Conservation (phyloP, 163 green algal species). For the Chloroidium sp. region DNA sequence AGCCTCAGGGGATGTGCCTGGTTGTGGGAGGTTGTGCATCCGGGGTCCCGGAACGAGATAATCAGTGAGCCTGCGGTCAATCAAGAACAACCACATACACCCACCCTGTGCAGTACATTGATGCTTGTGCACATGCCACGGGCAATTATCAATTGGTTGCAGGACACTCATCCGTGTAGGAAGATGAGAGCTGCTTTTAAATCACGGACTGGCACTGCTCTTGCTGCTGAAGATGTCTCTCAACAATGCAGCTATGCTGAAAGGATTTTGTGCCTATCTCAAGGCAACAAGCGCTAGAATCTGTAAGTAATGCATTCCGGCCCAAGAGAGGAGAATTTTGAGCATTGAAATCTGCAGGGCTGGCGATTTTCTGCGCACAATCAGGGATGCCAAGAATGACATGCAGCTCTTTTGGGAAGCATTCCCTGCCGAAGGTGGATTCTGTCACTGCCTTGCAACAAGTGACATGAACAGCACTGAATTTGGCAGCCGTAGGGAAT, state of each 20-base stretch:
- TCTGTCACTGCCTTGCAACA: slow-evolving; percentile 52
- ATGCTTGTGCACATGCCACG: no score
- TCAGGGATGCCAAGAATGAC: slow-evolving; percentile 44
- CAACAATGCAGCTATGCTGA: background rate
- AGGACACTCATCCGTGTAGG: no score
- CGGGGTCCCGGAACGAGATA: slow-evolving; percentile 39
- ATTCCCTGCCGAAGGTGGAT: slow-evolving; percentile 71
- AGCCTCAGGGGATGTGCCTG: slow-evolving; percentile 80
- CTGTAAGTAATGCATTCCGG: background rate
- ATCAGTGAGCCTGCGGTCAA: slow-evolving; percentile 19
- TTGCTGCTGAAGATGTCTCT: no score
- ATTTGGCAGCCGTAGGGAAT: no score
- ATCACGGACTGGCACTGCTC: no score
- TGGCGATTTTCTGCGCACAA: slow-evolving; percentile 52
- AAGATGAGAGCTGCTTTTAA: no score
- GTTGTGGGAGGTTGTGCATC: slow-evolving; percentile 73
- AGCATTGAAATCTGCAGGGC: slow-evolving; percentile 4
- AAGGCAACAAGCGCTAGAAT: no score
- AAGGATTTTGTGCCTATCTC: background rate
- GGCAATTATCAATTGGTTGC: no score
- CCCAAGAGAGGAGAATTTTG: background rate
- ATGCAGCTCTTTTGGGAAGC: slow-evolving; percentile 91
- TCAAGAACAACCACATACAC: no score
- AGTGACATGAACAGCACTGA: background rate
- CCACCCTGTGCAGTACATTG: no score